Conservation (phyloP, 805 yeast species). For the Suhomyces prunicola region DNA sequence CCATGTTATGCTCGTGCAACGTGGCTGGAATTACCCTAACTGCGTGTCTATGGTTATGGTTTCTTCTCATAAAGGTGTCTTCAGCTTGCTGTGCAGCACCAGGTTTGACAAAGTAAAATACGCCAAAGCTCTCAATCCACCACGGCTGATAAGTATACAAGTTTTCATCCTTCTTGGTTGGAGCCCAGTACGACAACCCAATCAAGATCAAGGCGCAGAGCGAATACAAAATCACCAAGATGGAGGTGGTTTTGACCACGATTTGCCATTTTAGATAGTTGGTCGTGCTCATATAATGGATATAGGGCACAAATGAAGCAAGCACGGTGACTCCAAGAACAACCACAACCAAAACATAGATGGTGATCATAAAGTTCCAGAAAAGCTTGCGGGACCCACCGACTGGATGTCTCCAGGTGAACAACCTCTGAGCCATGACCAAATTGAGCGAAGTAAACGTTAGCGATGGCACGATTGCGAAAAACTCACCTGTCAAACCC, state of each 20-base stretch:
- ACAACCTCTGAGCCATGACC: constrained; percentile 16
- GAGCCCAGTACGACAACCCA: constrained; percentile 18
- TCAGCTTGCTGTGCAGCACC: constrained; percentile 19
- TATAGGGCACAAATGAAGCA: constrained; percentile 12
- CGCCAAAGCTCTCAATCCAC: constrained; percentile 21
- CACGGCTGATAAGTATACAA: constrained; percentile 23
- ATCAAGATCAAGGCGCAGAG: constrained; percentile 15
- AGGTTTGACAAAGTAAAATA: constrained; percentile 17
- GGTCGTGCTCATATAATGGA: constrained; percentile 4
- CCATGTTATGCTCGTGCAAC: constrained; percentile 16
- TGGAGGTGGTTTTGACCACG: constrained; percentile 10
- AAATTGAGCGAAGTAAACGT: constrained; percentile 13
- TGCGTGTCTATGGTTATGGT: constrained; percentile 20
- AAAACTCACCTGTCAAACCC: constrained; percentile 12
- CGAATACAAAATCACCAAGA: constrained; percentile 13
- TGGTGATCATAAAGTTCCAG: constrained; percentile 12
- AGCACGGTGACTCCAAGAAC: constrained; percentile 11
- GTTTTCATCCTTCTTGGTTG: constrained; percentile 18
- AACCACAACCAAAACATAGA: constrained; percentile 8
- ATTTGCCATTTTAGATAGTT: constrained; percentile 7
- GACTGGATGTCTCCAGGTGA: constrained; percentile 21
- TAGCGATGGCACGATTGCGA: constrained; percentile 13
- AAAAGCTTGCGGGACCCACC: constrained; percentile 17
- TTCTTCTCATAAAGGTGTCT: constrained; percentile 18
- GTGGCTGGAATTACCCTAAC: constrained; percentile 21